These are phyloP conservation scores for Ceratocystiopsis minuta DNA, from an alignment of 2,329 filamentous ascomycete genomes.

Conservation along the genomic window DNA sequence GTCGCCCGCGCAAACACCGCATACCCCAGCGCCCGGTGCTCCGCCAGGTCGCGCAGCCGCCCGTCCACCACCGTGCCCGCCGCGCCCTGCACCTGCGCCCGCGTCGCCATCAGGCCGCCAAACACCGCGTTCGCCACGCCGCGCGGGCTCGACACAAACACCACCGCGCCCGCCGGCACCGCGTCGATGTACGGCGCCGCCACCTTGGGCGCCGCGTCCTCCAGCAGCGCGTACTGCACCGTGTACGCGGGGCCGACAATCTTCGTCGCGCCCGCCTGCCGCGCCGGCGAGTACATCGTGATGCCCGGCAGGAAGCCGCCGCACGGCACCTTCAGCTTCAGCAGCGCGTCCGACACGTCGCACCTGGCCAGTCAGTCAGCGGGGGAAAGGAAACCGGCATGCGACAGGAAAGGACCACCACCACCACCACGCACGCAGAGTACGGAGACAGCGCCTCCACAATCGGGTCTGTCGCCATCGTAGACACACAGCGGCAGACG, in stretches of 20 bases:
- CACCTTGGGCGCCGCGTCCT: conserved; percentile 26
- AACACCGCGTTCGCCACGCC: conserved; percentile 30
- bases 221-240: conserved; percentile 30
- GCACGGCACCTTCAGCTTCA: conserved; percentile 27
- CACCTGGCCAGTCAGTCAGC: no score
- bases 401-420: not conserved
- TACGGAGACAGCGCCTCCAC: conserved; percentile 16
- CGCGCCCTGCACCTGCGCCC: conserved; percentile 25
- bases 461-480: conserved; percentile 6
- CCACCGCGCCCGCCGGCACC: conserved; percentile 25
- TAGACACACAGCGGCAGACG: not conserved
- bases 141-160: conserved; percentile 31
- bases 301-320: conserved; percentile 36
- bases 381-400: not conserved
- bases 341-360: conserved; percentile 33
- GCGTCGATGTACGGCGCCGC: conserved; percentile 32
- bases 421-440: no score
- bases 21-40: conserved; percentile 30
- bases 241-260: conserved; percentile 37
- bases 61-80: conserved; percentile 34
- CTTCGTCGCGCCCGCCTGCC: conserved; percentile 30
- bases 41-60: conserved; percentile 31
- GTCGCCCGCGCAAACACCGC: conserved; percentile 28
- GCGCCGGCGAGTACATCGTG: conserved; percentile 34
- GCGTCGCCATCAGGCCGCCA: conserved; percentile 33